Evolutionary conservation across 768 basidiomycete species (phyloP), one percentile per base, ranked within the genome.

Genomic region (Albatrellus ellisii): DNA sequence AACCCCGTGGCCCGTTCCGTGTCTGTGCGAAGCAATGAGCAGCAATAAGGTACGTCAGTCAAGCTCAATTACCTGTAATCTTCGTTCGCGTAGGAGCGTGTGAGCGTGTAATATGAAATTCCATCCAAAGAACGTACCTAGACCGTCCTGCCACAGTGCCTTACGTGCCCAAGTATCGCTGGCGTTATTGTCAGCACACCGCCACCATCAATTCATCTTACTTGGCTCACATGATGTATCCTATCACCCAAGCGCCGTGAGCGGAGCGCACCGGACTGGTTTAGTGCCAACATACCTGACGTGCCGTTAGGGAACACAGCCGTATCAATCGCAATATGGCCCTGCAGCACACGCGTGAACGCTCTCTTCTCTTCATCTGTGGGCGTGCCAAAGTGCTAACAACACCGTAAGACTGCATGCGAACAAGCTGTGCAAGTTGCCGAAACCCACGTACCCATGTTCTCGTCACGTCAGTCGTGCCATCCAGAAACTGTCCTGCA

Each of bases 1-100:
- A 25, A 99, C 84, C 26, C 95, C 94, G 52, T 97, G 94, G 0
- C 90, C 90, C 15, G 92, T 95, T 4, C 88, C 86, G 47, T 95
- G 91, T 46, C 89, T 82, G 40, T 77, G n/a, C 7, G 17, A 21
- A 36, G 15, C 20, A 9, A 6, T 10, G 5, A 21, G 20, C 81
- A 54, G 79, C 77, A 79, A 43, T 21, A 28, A 46, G 26, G 38
- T 15, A 32, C 7, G 21, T 17, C 11, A 10, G 18, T 34, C 9
- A 25, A 25, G 26, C 25, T 28, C 21, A 43, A 37, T 18, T 35
- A 43, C 14, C n/a, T 36, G 6, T 17, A 31, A 10, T 36, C 35
- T 36, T 3, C 6, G 10, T 8, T 10, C 12, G 7, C 12, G 35
- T 20, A 7, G 8, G 3, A 21, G 17, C 20, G n/a, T n/a, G n/a